Evolutionary conservation across 164 flowering plant species (phyloP).

Genomic region (Kingdonia uniflora): DNA sequence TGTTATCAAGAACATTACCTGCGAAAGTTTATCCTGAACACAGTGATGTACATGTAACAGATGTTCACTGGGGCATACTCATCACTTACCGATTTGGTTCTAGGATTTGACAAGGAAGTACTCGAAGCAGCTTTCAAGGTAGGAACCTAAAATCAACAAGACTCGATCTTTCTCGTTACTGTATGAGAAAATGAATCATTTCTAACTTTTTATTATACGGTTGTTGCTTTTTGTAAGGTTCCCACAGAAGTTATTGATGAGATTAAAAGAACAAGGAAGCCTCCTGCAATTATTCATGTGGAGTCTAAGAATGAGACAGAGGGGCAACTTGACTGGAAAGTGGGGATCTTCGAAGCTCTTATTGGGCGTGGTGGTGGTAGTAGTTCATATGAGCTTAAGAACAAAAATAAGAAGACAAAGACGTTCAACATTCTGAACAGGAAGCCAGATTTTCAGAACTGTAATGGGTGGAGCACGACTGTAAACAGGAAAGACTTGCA

Average conservation of each 20-base stretch:
- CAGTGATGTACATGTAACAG: no score
- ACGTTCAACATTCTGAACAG: constrained; percentile 40
- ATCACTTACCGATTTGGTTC: constrained; percentile 40
- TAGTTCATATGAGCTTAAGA: constrained; percentile 9
- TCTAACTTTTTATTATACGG: neutral
- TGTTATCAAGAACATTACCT: no score
- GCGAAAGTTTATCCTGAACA: no score
- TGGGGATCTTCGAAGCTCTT: constrained; percentile 23
- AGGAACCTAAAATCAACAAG: no score
- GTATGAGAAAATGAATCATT: neutral
- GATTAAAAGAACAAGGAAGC: constrained; percentile 22
- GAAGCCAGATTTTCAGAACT: constrained; percentile 52
- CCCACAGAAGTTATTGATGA: constrained; percentile 45
- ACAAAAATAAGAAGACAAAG: constrained; percentile 28
- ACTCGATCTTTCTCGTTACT: neutral
- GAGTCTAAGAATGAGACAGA: constrained; percentile 11
- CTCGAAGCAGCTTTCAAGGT: constrained; percentile 70
- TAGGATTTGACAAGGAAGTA: constrained; percentile 51
- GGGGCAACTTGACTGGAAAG: constrained; percentile 19
- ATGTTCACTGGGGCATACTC: constrained; percentile 45
- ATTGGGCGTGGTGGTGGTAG: constrained; percentile 8
- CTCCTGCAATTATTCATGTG: constrained; percentile 44
- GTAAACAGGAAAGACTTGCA: constrained; percentile 30
- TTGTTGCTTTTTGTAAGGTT: constrained; percentile 26
- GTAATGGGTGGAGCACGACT: constrained; percentile 66